phyloP scores from a whole-genome alignment of 257 asterid species.

The Solanum medicagineum region DNA sequence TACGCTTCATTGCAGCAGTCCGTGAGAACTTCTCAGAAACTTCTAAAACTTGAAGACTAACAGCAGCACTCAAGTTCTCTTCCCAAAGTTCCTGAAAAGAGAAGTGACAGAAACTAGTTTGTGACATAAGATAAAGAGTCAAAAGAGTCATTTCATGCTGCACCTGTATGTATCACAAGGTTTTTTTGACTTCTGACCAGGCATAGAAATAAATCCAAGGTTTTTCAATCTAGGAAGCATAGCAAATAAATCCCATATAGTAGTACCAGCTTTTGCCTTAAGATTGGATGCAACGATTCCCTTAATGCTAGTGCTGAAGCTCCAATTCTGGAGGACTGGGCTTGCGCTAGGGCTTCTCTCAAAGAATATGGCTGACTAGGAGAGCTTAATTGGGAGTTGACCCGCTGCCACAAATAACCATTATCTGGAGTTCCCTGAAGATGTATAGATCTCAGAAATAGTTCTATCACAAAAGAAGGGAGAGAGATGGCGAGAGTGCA shows the following conservation, averaged over 20 bases:
- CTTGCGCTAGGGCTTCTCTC: constrained; percentile 98
- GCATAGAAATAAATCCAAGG: neutral
- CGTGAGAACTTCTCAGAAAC: constrained; percentile 70
- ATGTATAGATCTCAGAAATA: constrained; percentile 32
- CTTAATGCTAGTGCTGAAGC: constrained; percentile 89
- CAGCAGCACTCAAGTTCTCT: constrained; percentile 93
- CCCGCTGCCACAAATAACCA: constrained; percentile 97
- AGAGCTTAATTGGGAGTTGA: constrained; percentile 91
- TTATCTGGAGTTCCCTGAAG: constrained; percentile 98
- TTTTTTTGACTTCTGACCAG: neutral
- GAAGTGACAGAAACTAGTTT: neutral
- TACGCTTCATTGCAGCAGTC: constrained; percentile 65
- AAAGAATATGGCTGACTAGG: constrained; percentile 98
- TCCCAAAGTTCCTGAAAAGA: constrained; percentile 94
- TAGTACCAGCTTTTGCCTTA: constrained; percentile 92
- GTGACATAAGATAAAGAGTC: neutral
- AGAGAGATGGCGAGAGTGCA: neutral
- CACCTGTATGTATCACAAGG: neutral
- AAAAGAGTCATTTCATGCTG: neutral
- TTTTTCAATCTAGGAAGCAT: neutral
- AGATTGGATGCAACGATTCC: constrained; percentile 90
- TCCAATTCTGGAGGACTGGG: constrained; percentile 96
- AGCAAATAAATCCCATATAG: neutral
- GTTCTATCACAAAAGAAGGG: neutral
- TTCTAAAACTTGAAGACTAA: constrained; percentile 90